Evolutionary conservation across 2,329 filamentous ascomycete genomes (phyloP).

Genomic region (Rhinocladiella similis): DNA sequence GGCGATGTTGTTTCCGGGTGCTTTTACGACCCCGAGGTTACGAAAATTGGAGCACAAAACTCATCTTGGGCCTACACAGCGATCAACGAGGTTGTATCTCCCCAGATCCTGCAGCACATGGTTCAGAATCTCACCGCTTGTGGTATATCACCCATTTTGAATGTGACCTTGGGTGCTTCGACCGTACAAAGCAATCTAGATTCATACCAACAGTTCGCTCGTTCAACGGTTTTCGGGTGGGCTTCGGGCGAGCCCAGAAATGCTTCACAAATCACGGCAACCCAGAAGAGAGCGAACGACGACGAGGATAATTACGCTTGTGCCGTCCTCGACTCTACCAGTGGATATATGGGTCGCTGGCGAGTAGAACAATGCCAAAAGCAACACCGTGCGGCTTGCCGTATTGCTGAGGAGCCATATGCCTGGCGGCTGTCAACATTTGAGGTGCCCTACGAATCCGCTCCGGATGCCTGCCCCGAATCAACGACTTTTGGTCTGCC

Average conservation of each 20-base stretch:
- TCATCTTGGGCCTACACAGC: slow-evolving; percentile 54
- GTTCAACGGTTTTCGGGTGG: slow-evolving; percentile 62
- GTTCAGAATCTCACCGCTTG: slow-evolving; percentile 52
- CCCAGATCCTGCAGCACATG: slow-evolving; percentile 34
- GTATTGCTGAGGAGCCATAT: slow-evolving; percentile 55
- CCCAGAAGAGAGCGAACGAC: slow-evolving; percentile 29
- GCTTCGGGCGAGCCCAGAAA: slow-evolving; percentile 56
- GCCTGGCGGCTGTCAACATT: slow-evolving; percentile 55
- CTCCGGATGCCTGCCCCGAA: slow-evolving; percentile 49
- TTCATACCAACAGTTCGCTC: slow-evolving; percentile 51
- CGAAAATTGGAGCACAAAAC: slow-evolving; percentile 46
- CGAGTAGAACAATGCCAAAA: slow-evolving; percentile 56
- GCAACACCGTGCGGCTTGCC: slow-evolving; percentile 57
- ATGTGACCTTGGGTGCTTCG: slow-evolving; percentile 52
- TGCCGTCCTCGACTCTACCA: slow-evolving; percentile 52
- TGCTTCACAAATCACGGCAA: slow-evolving; percentile 31
- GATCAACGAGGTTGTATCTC: slow-evolving; percentile 21
- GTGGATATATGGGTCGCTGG: slow-evolving; percentile 54
- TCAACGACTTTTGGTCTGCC: slow-evolving; percentile 57
- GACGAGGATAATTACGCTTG: slow-evolving; percentile 50
- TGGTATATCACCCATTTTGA: slow-evolving; percentile 62
- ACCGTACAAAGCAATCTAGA: slow-evolving; percentile 35
- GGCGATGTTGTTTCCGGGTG: slow-evolving; percentile 54
- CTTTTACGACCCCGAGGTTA: slow-evolving; percentile 48
- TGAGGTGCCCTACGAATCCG: slow-evolving; percentile 45